Conservation (phyloP, 805 yeast species). For the Blastobotrys attinorum region DNA sequence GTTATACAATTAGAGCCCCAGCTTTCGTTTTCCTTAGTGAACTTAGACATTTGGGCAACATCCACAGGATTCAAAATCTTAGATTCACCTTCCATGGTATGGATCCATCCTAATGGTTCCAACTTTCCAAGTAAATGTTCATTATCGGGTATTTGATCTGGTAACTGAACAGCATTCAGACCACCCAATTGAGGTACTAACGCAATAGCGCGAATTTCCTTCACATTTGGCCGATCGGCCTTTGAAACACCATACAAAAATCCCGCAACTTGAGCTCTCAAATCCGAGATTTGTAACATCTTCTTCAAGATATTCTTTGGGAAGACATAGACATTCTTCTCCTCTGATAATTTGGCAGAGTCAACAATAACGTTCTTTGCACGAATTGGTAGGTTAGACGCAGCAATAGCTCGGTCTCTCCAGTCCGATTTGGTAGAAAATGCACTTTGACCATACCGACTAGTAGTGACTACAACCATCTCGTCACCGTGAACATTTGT, state of each 20-base stretch:
- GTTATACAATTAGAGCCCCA: conserved; percentile 45
- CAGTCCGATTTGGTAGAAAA: conserved; percentile 85
- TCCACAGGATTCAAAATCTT: conserved; percentile 63
- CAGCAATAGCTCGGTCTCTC: conserved; percentile 79
- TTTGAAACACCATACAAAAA: conserved; percentile 76
- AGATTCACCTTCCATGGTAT: conserved; percentile 66
- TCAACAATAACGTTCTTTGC: conserved; percentile 69
- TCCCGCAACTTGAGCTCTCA: conserved; percentile 76
- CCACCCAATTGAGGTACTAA: conserved; percentile 86
- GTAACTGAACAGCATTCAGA: conserved; percentile 54
- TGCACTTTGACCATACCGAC: conserved; percentile 74
- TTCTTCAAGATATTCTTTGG: conserved; percentile 75
- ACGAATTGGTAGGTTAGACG: conserved; percentile 64
- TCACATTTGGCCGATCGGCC: conserved; percentile 57
- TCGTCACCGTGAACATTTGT: conserved; percentile 94
- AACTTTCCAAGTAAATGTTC: conserved; percentile 40
- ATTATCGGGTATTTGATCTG: conserved; percentile 36
- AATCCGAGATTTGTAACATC: conserved; percentile 73
- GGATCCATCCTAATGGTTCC: conserved; percentile 91
- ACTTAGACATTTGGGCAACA: conserved; percentile 48
- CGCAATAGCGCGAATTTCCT: conserved; percentile 69
- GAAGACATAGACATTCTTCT: conserved; percentile 58
- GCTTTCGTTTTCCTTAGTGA: conserved; percentile 27
- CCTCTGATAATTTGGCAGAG: conserved; percentile 27
- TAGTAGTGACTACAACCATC: conserved; percentile 87